Conservation (phyloP, 2,329 filamentous ascomycete species). For the Aspergillus thermomutatus region DNA sequence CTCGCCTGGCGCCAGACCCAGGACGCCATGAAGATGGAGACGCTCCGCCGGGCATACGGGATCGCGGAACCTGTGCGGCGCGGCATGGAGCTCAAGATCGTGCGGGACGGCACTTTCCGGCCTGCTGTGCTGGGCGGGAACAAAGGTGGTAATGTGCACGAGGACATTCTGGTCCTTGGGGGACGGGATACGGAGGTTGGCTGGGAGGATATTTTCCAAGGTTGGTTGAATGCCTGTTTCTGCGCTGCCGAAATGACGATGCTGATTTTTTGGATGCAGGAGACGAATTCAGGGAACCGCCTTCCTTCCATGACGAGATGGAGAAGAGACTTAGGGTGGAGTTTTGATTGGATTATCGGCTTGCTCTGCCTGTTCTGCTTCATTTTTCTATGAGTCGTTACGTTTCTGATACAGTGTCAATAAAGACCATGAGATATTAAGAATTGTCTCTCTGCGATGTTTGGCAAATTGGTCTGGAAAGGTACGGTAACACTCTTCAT, state of each 20-base stretch:
- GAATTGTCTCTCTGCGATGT: not conserved
- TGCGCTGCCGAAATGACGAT: constrained; percentile 2
- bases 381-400: constrained; percentile 4
- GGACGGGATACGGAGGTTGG: constrained; percentile 73
- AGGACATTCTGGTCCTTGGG: constrained; percentile 70
- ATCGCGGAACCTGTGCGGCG: constrained; percentile 88
- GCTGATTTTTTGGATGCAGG: constrained; percentile 34
- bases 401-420: not conserved
- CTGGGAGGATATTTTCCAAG: constrained; percentile 93
- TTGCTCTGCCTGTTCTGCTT: constrained; percentile 1
- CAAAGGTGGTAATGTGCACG: constrained; percentile 66
- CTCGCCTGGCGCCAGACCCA: constrained; percentile 88
- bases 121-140: constrained; percentile 65
- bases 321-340: constrained; percentile 85
- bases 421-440: not conserved
- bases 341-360: constrained; percentile 22
- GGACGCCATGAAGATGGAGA: constrained; percentile 81
- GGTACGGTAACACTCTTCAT: not conserved
- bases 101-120: constrained; percentile 69
- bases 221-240: constrained; percentile 40
- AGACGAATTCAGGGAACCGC: constrained; percentile 66
- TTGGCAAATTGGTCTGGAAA: not conserved
- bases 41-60: constrained; percentile 81
- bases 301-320: constrained; percentile 87
- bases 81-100: constrained; percentile 93